Evolutionary conservation across 371 early-diverging fungal species (phyloP), one percentile per base, ranked within the genome.

Genomic region (Apophysomyces ossiformis): DNA sequence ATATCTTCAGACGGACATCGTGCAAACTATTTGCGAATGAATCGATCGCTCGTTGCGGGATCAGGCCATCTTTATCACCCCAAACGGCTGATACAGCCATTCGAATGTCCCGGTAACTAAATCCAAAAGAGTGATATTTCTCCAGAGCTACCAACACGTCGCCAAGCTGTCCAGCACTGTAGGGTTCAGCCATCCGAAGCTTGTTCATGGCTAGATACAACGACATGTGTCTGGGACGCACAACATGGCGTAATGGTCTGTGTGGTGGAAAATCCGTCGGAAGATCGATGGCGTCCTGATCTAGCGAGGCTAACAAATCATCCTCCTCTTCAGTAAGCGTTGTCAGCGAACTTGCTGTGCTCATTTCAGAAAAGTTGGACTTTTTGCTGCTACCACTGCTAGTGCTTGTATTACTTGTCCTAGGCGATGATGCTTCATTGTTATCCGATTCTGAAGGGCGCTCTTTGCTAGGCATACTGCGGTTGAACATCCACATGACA

Each of bases 11-110:
- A 4, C 79, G 63, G 9, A 83, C 65, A 64, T 83, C 84, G 18
- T 64, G 68, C 46, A 83, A 59, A 38, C 67, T 69, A 56, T 68
- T 83, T 0, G 81, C 84, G 5, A 83, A 62, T 8, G 65, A 65
- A 36, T 81, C 76, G 18, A 83, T 78, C 0, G 77, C 81, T 39
- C 67, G 69, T 35, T 59, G 60, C 6, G 84, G 78, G 8, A 83
- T 81, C 38, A 83, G 57, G 0, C 71, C 74, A 60, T 83, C 84
- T 47, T 81, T 75, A 59, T 83, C 84, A n/a, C 84, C 84, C 84
- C 84, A 83, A 0, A 83, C 81, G 11, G 81, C 84, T 2, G 81
- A 76, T 1, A 83, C 75, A 7, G 81, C 60, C 5, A 67, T 68
- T 35, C 66, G 72, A 7, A 81, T 67, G 26, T 81, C 81, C 1